Percentiles rank a stretch among this genome's conserved stretches.
These are phyloP conservation scores for Apodospora peruviana DNA, from an alignment of 495 filamentous ascomycete species.

Conservation along the genomic window DNA sequence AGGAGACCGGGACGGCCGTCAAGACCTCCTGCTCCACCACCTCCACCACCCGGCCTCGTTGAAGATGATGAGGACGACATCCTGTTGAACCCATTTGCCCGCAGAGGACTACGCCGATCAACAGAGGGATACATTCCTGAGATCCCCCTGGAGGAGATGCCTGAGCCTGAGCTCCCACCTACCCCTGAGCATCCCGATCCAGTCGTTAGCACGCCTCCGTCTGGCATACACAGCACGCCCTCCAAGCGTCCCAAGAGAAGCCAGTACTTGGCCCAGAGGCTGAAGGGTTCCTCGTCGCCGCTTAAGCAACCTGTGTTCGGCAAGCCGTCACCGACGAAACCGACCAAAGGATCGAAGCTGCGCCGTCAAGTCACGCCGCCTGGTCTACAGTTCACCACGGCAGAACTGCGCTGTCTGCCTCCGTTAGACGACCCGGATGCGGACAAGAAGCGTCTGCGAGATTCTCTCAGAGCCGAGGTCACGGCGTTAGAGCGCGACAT, in stretches of 20 bases:
- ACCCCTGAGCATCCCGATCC: constrained; percentile 60
- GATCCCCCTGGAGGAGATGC: constrained; percentile 36
- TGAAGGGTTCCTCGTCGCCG: constrained; percentile 37
- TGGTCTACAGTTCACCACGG: constrained; percentile 15
- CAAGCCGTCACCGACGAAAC: neutral
- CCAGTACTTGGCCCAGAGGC: constrained; percentile 30
- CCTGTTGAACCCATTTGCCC: constrained; percentile 37
- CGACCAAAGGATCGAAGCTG: neutral
- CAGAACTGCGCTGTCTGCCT: constrained; percentile 28
- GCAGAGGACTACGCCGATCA: constrained; percentile 26
- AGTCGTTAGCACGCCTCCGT: constrained; percentile 43
- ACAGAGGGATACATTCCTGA: too few species aligned
- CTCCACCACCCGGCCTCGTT: constrained; percentile 32
- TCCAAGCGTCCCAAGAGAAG: constrained; percentile 37
- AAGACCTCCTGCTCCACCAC: constrained; percentile 29
- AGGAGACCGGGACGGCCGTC: constrained; percentile 20
- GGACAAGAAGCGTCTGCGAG: constrained; percentile 32
- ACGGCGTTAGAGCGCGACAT: constrained; percentile 32
- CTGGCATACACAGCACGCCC: constrained; percentile 50
- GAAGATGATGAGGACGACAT: constrained; percentile 39
- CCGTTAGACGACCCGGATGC: constrained; percentile 31
- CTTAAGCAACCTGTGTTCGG: neutral
- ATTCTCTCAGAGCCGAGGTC: constrained; percentile 33
- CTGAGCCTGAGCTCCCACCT: constrained; percentile 65
- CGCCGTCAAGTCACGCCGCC: too few species aligned